Base-by-base conservation (phyloP, 1,139 yeast species). In the Pichia terricola region DNA sequence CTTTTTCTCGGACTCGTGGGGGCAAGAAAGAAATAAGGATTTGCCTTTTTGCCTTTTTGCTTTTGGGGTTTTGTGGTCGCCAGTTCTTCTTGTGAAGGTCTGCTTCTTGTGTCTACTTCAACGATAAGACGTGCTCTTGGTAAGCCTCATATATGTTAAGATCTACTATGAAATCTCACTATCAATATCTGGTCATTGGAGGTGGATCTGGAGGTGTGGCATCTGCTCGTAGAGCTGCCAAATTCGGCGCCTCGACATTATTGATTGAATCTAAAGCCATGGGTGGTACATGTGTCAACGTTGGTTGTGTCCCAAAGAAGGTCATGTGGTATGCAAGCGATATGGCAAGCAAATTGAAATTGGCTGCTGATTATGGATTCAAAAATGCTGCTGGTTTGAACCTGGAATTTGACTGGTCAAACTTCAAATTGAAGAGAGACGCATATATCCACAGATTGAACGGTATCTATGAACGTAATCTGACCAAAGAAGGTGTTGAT, bases 121-220 rank as follows among this genome's bases (percentile, higher is more conserved):
- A 16, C 22, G 22, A 16, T 16, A 16, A 16, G 22, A 16, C 22
- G 22, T 16, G 22, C 22, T 16, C 22, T 16, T 16, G 22, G 22
- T 16, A 16, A 16, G 22, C 2, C 22, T 16, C 22, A 16, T 16
- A 16, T 16, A 35, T 31, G 36, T 35, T 39, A 22, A 34, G 28
- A 27, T 8, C 32, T 30, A 36, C 45, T 28, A 60, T 60, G 64
- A 58, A 55, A 42, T 47, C 60, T 34, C 91, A 86, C 60, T 91
- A 80, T 70, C 88, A 89, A 58, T 91, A 86, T 62, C 71, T 91
- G 45, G 98, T 91, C 49, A 91, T 91, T 56, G 99, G 99, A 40
- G 99, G 98, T 50, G 99, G 99, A n/a, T 87, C 96, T 36, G 99
- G 97, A 43, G 99, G 99, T 54, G 96, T 91, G 40, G 96, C 98